Conservation (phyloP, 2,329 filamentous ascomycete genomes). For the Pseudogymnoascus destructans region DNA sequence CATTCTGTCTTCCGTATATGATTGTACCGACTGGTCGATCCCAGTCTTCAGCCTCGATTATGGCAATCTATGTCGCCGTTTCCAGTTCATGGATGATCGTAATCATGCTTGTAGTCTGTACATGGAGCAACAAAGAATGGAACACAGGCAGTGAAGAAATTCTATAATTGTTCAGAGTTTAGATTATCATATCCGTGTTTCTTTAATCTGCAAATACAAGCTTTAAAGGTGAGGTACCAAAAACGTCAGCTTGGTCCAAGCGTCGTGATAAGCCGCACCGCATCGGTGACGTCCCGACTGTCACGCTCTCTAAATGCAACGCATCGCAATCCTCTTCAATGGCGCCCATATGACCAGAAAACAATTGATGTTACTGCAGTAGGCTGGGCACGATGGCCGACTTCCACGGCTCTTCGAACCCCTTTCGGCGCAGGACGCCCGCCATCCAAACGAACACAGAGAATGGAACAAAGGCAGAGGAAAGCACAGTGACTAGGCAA, state of each 20-base stretch:
- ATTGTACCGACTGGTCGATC: background rate
- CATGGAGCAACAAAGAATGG: background rate
- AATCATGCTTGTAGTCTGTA: background rate
- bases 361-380: background rate
- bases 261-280: background rate
- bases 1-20: background rate
- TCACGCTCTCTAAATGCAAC: background rate
- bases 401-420: slow-evolving; percentile 23
- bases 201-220: background rate
- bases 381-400: slow-evolving; percentile 20
- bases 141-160: background rate
- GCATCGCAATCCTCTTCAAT: background rate
- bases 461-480: background rate
- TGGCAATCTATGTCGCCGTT: background rate
- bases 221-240: background rate
- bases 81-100: background rate
- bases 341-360: slow-evolving; percentile 5
- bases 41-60: background rate
- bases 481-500: background rate
- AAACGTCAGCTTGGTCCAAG: slow-evolving; percentile 7
- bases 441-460: background rate
- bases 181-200: background rate
- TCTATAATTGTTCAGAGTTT: background rate
- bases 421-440: slow-evolving; percentile 20
- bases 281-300: slow-evolving; percentile 4